Conservation (phyloP, 1,284 basidiomycete species). For the Ceratobasidium sp. region DNA sequence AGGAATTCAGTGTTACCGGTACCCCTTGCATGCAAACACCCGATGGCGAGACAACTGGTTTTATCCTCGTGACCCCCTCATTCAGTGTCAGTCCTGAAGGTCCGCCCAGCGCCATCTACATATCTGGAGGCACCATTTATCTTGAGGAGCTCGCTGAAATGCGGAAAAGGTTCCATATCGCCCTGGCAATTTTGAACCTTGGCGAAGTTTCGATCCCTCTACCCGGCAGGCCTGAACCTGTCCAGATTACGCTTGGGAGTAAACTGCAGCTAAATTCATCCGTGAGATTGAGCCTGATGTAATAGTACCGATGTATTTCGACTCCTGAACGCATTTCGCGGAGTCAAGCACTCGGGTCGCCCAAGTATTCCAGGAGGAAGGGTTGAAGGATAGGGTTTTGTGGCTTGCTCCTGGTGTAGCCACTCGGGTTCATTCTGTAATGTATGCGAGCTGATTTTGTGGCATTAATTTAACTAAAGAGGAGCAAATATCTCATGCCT, state of each 20-base stretch:
- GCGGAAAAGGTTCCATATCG: constrained; percentile 42
- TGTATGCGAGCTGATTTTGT: too few relatives aligned
- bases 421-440: background rate
- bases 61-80: constrained; percentile 41
- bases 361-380: constrained; percentile 25
- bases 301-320: constrained; percentile 29
- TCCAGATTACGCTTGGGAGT: constrained; percentile 28
- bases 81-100: constrained; percentile 38
- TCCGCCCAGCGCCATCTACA: constrained; percentile 43
- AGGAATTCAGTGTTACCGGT: constrained; percentile 42
- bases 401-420: constrained; percentile 16
- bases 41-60: constrained; percentile 41
- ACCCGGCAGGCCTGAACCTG: constrained; percentile 9
- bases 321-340: constrained; percentile 24
- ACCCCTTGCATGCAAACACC: constrained; percentile 45
- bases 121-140: constrained; percentile 46
- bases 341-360: background rate
- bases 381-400: constrained; percentile 21
- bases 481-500: too few relatives aligned
- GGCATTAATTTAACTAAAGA: too few relatives aligned
- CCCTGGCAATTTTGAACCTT: constrained; percentile 32
- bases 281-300: constrained; percentile 20
- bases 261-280: constrained; percentile 15
- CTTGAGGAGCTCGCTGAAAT: constrained; percentile 36
- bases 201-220: constrained; percentile 1